Base-by-base conservation (phyloP, 805 yeast genomes). In the Cyberlindnera saturnus region DNA sequence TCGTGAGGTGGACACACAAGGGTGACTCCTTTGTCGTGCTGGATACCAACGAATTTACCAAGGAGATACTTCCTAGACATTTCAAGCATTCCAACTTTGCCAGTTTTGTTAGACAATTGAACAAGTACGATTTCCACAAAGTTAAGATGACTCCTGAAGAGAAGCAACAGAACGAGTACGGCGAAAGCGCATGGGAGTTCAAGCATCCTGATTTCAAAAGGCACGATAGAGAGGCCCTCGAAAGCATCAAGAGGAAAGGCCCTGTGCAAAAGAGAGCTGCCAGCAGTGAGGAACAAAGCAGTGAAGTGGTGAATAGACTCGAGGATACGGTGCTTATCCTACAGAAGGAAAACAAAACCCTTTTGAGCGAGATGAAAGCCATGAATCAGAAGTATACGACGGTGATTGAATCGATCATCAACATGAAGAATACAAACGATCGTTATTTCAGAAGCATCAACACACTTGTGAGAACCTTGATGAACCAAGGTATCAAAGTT, bases 51-150 rank as follows among this genome's bases (percentile, higher is more conserved):
- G 95, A 85, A 53, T 90, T 90, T 65, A 87, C 97, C 31, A 84
- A 83, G 50, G 84, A 82, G 40, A 85, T 93, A 13, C 73, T 93
- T 39, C 98, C 98, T 14, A 78, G 81, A 40, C 96, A 91, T 64
- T 93, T 93, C 70, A 91, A 90, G 57, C 99, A 93, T 65, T 79
- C 88, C 45, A 93, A 93, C 66, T 93, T 91, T 66, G 91, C 98
- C 32, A 79, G 90, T 53, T 91, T 91, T 67, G 98, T 91, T 17
- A 77, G 99, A 37, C 99, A 93, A 62, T 71, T 93, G 56, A 93
- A 93, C 72, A 93, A 93, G 65, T 93, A 93, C 60, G 99, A 91
- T 64, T 93, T 93, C 70, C 99, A 93, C 70, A 93, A 93, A 66
- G 95, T 93, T 36, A 86, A 91, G 60, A 71, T 79, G 37, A 69